Conservation (phyloP, 2,329 filamentous ascomycete species). For the Alternaria metachromatica region DNA sequence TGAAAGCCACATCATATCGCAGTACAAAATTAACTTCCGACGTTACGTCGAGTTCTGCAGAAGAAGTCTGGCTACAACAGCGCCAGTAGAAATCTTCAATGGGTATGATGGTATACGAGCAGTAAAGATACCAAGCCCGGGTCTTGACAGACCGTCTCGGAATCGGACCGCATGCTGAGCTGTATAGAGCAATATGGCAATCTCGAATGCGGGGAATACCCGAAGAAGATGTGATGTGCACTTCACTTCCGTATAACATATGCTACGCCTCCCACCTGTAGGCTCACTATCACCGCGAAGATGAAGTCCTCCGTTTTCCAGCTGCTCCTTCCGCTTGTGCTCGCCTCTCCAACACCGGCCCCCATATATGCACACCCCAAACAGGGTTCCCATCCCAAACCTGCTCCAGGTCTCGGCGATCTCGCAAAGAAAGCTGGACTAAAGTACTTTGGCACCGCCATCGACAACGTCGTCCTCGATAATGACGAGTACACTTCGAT, state of each 20-base stretch:
- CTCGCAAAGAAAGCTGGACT: slow-evolving; percentile 64
- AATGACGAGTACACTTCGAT: slow-evolving; percentile 64
- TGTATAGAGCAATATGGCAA: not conserved
- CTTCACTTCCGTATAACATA: not conserved
- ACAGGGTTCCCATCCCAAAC: slow-evolving; percentile 10
- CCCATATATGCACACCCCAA: not conserved
- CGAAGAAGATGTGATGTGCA: not conserved
- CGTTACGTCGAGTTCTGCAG: not conserved
- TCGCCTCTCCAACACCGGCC: slow-evolving; percentile 25
- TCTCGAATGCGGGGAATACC: not conserved
- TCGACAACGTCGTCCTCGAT: slow-evolving; percentile 57
- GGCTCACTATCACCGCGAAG: not conserved
- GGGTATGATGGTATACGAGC: not conserved
- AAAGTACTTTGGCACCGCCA: slow-evolving; percentile 64
- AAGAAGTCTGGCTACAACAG: not conserved
- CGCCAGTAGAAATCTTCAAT: not conserved
- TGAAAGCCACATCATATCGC: not conserved
- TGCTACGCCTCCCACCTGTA: not conserved
- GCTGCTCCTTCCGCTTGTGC: slow-evolving; percentile 22
- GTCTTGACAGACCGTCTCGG: not conserved
- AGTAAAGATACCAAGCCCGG: not conserved
- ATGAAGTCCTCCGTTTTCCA: slow-evolving; percentile 36
- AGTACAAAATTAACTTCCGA: not conserved
- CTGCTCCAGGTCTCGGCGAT: slow-evolving; percentile 53
- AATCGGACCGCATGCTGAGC: not conserved